phyloP scores from a whole-genome alignment of 2,329 filamentous ascomycete genomes.

The Malbranchea zuffiana region DNA sequence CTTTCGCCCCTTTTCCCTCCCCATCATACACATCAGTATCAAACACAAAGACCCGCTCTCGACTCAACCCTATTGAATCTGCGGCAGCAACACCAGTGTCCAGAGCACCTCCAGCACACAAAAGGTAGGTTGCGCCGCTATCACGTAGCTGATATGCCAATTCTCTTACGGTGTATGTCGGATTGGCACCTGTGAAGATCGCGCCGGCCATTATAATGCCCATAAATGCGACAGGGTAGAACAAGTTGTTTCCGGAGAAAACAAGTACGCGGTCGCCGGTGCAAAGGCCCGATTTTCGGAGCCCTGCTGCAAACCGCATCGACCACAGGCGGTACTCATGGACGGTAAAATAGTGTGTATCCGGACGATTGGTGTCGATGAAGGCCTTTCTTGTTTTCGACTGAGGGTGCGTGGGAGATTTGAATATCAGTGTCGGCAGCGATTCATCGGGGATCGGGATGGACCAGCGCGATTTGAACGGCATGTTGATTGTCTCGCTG shows the following conservation, averaged over 20 bases:
- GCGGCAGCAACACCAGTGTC: conserved; percentile 58
- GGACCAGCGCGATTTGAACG: conserved; percentile 42
- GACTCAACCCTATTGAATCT: conserved; percentile 44
- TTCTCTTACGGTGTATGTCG: conserved; percentile 57
- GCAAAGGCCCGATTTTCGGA: conserved; percentile 53
- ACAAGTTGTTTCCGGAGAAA: conserved; percentile 62
- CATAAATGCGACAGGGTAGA: conserved; percentile 59
- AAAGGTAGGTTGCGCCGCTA: conserved; percentile 55
- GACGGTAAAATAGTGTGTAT: conserved; percentile 55
- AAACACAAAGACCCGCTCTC: conserved; percentile 52
- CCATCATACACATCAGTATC: conserved; percentile 46
- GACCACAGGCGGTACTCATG: conserved; percentile 57
- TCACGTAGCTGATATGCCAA: conserved; percentile 65
- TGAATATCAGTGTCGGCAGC: conserved; percentile 41
- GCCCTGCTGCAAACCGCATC: conserved; percentile 60
- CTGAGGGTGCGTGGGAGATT: conserved; percentile 38
- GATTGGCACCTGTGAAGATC: conserved; percentile 67
- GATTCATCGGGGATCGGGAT: conserved; percentile 38
- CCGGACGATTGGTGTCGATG: conserved; percentile 56
- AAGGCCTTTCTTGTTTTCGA: conserved; percentile 39
- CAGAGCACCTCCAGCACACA: conserved; percentile 51
- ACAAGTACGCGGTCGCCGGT: conserved; percentile 61
- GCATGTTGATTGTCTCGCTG: conserved; percentile 41
- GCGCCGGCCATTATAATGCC: conserved; percentile 68
- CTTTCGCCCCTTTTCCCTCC: conserved; percentile 24